Conservation (phyloP, 2,329 filamentous ascomycete species). For the Cordyceps javanica region DNA sequence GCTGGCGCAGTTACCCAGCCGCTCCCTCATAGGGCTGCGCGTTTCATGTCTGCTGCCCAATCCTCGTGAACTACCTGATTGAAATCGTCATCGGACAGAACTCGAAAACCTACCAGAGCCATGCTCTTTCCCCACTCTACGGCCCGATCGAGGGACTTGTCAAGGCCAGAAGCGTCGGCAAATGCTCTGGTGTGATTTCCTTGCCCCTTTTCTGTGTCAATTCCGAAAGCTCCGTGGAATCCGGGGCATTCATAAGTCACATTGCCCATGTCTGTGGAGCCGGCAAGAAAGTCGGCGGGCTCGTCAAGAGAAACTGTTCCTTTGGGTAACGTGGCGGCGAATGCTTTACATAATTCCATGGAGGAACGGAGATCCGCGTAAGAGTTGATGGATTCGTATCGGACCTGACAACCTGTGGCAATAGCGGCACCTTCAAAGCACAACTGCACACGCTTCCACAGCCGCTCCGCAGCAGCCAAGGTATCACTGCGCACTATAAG, state of each 20-base stretch:
- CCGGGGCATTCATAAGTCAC: constrained; percentile 38
- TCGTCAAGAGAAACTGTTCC: constrained; percentile 31
- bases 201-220: constrained; percentile 27
- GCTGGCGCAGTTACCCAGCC: neutral
- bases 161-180: constrained; percentile 33
- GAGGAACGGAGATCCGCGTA: constrained; percentile 40
- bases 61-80: constrained; percentile 18
- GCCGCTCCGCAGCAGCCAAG: constrained; percentile 20
- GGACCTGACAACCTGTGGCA: constrained; percentile 21
- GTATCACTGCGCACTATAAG: constrained; percentile 24
- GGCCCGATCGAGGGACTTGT: constrained; percentile 27
- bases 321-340: constrained; percentile 32
- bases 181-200: constrained; percentile 31
- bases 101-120: constrained; percentile 25
- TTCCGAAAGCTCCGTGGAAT: constrained; percentile 40
- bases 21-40: constrained; percentile 18
- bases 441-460: constrained; percentile 23
- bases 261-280: constrained; percentile 43
- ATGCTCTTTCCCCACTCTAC: constrained; percentile 36
- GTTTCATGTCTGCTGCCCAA: constrained; percentile 28
- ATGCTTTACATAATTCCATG: constrained; percentile 32
- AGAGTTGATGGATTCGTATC: constrained; percentile 20
- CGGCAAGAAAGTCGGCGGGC: constrained; percentile 23
- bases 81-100: constrained; percentile 26
- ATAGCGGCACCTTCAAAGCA: constrained; percentile 25